Evolutionary conservation across 257 asterid genomes (phyloP).

Genomic region (Gentiana dahurica): DNA sequence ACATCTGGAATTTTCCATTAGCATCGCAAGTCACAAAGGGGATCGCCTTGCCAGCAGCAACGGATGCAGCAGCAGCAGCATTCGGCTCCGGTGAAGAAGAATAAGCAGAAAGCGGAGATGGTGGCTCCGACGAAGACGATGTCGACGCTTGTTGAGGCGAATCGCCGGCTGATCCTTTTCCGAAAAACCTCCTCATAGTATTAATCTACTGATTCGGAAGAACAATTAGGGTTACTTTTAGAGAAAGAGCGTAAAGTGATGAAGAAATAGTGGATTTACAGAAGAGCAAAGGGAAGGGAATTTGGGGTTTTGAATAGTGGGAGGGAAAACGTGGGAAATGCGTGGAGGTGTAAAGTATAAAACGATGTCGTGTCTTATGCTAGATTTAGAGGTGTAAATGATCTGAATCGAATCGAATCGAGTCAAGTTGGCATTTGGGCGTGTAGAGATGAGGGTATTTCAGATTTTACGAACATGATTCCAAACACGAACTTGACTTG

Average conservation of each 20-base stretch:
- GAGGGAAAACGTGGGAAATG: neutral
- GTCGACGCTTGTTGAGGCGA: constrained; percentile 32
- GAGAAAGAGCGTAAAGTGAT: constrained; percentile 3
- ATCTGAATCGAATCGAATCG: too few species aligned
- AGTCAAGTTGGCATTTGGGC: too few species aligned
- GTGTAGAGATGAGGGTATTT: too few species aligned
- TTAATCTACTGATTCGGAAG: neutral
- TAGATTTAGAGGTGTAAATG: too few species aligned
- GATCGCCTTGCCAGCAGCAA: constrained; percentile 90
- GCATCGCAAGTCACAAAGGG: constrained; percentile 86
- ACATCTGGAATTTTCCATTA: constrained; percentile 75
- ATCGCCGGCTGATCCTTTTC: constrained; percentile 39
- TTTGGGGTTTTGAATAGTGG: constrained; percentile 2
- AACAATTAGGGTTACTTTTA: neutral
- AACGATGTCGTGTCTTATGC: too few species aligned
- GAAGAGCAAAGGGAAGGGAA: neutral
- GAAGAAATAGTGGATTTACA: neutral
- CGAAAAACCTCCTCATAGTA: constrained; percentile 45
- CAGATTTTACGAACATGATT: too few species aligned
- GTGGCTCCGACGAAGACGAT: constrained; percentile 9
- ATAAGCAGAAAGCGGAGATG: constrained; percentile 21
- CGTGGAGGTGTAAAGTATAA: too few species aligned
- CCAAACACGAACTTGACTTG: too few species aligned
- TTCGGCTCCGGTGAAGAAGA: constrained; percentile 14
- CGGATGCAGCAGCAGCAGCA: constrained; percentile 19